Evolutionary conservation across 2,329 filamentous ascomycete genomes (phyloP).

Genomic region (Beauveria pseudobassiana): DNA sequence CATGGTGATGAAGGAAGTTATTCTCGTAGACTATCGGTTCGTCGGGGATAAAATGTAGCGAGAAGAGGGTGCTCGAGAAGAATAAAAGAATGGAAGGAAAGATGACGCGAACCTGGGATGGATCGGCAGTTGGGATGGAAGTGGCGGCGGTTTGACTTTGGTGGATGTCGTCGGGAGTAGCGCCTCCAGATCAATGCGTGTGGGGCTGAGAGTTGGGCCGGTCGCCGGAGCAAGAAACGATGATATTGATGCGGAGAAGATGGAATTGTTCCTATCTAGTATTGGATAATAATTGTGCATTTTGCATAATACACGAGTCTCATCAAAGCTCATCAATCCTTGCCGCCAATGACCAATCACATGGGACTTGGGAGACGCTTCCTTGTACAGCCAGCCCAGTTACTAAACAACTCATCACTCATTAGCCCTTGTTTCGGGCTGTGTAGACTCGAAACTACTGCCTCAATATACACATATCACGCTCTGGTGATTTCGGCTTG

Average conservation of each 20-base stretch:
- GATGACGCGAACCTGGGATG: background rate
- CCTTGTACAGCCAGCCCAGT: background rate
- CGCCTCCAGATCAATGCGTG: background rate
- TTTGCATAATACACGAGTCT: no score
- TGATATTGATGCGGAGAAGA: no score
- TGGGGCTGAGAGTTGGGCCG: background rate
- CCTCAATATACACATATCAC: slow-evolving; percentile 29
- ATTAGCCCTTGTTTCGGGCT: slow-evolving; percentile 22
- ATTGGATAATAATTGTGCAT: no score
- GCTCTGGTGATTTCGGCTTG: slow-evolving; percentile 37
- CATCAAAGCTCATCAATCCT: no score
- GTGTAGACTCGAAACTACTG: slow-evolving; percentile 25
- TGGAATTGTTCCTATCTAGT: no score
- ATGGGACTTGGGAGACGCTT: background rate
- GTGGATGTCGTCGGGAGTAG: background rate
- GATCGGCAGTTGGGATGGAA: no score
- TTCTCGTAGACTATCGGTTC: background rate
- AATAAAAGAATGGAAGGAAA: no score
- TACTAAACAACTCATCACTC: background rate
- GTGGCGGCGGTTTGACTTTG: background rate
- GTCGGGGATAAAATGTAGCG: background rate
- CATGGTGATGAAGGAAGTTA: slow-evolving; percentile 28
- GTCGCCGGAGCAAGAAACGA: background rate
- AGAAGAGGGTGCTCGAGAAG: no score
- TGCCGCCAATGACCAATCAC: background rate